Conservation (phyloP, 441 rosid species). For the Biscutella auriculata region DNA sequence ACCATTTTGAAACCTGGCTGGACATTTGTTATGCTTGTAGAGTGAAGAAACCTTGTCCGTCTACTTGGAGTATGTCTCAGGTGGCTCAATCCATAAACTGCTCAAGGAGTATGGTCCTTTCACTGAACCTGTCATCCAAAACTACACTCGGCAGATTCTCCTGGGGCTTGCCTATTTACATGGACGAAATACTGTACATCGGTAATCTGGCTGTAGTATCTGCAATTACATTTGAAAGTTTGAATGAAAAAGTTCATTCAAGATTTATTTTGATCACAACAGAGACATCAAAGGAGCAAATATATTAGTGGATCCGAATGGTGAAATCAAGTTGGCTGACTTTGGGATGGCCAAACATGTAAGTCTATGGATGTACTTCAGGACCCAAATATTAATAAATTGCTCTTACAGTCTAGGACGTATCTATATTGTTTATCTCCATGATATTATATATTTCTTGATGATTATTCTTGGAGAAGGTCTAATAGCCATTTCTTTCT, state of each 20-base stretch:
- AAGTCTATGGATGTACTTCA: slow-evolving; percentile 11
- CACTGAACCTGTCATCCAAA: slow-evolving; percentile 87
- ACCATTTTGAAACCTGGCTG: slow-evolving; percentile 12
- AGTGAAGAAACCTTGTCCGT: slow-evolving; percentile 78
- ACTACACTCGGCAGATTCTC: slow-evolving; percentile 78
- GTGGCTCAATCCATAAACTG: slow-evolving; percentile 91
- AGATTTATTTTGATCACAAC: slow-evolving; percentile 14
- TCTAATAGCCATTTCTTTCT: slow-evolving; percentile 15
- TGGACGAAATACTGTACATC: slow-evolving; percentile 81
- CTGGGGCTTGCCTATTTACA: slow-evolving; percentile 84
- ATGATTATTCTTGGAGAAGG: background rate
- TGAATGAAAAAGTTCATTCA: slow-evolving; percentile 1
- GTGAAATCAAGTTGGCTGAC: slow-evolving; percentile 87
- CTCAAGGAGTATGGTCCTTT: slow-evolving; percentile 89
- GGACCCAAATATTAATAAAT: background rate
- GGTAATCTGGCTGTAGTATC: slow-evolving; percentile 32
- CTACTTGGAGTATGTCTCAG: slow-evolving; percentile 86
- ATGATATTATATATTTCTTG: background rate
- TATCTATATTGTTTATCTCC: background rate
- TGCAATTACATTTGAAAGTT: background rate
- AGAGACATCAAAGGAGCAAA: slow-evolving; percentile 98
- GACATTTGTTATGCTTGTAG: slow-evolving; percentile 31
- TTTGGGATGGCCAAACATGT: slow-evolving; percentile 99
- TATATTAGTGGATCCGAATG: slow-evolving; percentile 84
- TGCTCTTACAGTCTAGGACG: background rate